Conservation (phyloP, 768 basidiomycete genomes). For the Pholiota molesta region DNA sequence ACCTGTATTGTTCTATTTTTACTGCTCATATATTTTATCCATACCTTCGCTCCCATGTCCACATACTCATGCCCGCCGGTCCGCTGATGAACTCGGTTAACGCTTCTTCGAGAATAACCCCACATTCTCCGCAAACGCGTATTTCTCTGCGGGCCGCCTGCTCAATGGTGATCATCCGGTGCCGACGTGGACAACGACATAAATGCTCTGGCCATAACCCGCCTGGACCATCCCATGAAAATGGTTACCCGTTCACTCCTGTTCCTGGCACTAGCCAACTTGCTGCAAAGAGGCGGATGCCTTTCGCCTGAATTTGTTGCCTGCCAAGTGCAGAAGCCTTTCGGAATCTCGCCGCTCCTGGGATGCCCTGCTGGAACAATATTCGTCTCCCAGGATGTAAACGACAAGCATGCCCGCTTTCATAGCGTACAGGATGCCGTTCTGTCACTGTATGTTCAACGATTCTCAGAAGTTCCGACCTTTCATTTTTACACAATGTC, state of each 20-base stretch:
- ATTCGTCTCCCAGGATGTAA: constrained; percentile 52
- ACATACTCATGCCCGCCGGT: not conserved
- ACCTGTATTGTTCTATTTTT: too few species aligned
- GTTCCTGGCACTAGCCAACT: not conserved
- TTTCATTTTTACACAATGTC: not conserved
- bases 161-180: constrained; percentile 3
- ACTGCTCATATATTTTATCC: too few species aligned
- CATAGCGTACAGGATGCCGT: constrained; percentile 58
- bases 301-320: constrained; percentile 49
- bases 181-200: constrained; percentile 1
- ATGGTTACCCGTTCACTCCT: not conserved
- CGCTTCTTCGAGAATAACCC: not conserved
- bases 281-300: constrained; percentile 17
- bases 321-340: constrained; percentile 57
- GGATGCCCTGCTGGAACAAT: constrained; percentile 64
- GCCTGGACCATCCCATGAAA: not conserved
- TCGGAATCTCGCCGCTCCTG: constrained; percentile 40
- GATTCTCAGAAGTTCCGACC: not conserved
- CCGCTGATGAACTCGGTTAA: not conserved
- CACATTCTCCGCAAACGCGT: not conserved
- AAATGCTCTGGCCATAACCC: not conserved
- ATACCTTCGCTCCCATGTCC: too few species aligned
- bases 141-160: constrained; percentile 1
- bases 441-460: constrained; percentile 49
- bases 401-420: constrained; percentile 48